Evolutionary conservation across 202 grass and related monocot species (phyloP), one percentile per base, ranked within the genome.

Genomic region (Alloteropsis angusta): DNA sequence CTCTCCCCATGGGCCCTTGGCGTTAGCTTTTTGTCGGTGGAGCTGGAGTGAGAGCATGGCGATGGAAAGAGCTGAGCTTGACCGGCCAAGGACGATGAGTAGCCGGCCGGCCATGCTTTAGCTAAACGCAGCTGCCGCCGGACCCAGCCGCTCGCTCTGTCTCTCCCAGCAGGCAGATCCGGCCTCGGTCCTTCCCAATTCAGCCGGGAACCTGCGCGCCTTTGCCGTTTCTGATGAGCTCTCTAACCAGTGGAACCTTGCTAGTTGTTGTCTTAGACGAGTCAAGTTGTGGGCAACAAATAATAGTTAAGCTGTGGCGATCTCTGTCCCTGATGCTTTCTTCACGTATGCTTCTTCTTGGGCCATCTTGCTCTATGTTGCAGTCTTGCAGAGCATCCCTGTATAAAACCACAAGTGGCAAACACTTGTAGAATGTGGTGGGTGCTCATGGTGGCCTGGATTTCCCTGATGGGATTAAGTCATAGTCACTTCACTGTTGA

Each of bases 11-110:
- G 60, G 47, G 38, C 47, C 68, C 61, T 34, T 46, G 54, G 16
- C 49, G 68, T 63, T 76, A 57, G 36, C 76, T 50, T 75, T 44
- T 32, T 80, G 75, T 80, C 68, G 60, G 74, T 79, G 85, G 42
- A 32, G 61, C 5, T 58, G 23, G 1, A 30, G 58, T 17, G 48
- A 5, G 17, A n/a, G 58, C 58, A 34, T 60, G 58, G 58, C 58
- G 28, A 62, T 1, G 3, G 6, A 22, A 30, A 57, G 37, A 65
- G 37, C 47, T 25, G 54, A 35, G 61, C 78, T 58, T 49, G 28
- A 60, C 58, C 28, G 28, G 57, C 57, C 25, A 12, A 53, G n/a
- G 49, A 53, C 7, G 23, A 18, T 3, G 11, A 17, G 42, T 68
- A 47, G 66, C 44, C 25, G 5, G 26, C 25, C 16, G 13, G 8